Base-by-base conservation (phyloP, 768 basidiomycete species). In the Lactarius hengduanensis region DNA sequence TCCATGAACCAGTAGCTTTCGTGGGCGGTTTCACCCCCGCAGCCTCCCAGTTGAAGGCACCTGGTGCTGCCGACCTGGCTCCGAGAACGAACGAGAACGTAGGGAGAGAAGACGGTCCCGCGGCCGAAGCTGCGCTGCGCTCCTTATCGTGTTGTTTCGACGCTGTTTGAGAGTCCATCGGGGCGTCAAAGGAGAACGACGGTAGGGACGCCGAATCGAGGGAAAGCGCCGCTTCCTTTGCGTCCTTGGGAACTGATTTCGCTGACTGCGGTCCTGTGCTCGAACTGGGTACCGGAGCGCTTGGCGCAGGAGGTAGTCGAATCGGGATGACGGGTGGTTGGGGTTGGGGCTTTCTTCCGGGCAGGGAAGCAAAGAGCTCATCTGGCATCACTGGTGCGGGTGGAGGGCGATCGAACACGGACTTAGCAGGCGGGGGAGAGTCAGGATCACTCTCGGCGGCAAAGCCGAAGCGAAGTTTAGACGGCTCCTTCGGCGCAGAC, bases 381-480 rank as follows among this genome's bases (percentile, higher is more conserved):
- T n/a, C 47, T n/a, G 38, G 30, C 15, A 45, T 43, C 54, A 26
- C 53, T 2, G 41, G 28, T 5, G 43, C 53, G 7, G 34, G 59
- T 28, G 41, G 50, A 36, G 57, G 56, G 18, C 40, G 32, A 60
- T 57, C 43, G 38, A 28, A 57, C 41, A 18, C 63, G 4, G 65
- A 9, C 36, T 57, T 64, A 22, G 63, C 56, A 55, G 69, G 28
- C 7, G 62, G 62, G 26, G 62, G 47, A 10, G 65, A 56, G 55
- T 56, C 65, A n/a, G 66, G 20, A 57, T 71, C 65, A 11, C 43
- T 56, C 62, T 88, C 88, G 3, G 84, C 82, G 57, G 86, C 84
- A 74, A 88, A 84, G 70, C 89, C 90, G 71, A 82, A 88, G 32
- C 91, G 84, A 64, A 92, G 79, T 72, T 91, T 92, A 65, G 91